These are phyloP conservation scores for Choiromyces venosus DNA, from an alignment of 495 filamentous ascomycete species.

Conservation along the genomic window DNA sequence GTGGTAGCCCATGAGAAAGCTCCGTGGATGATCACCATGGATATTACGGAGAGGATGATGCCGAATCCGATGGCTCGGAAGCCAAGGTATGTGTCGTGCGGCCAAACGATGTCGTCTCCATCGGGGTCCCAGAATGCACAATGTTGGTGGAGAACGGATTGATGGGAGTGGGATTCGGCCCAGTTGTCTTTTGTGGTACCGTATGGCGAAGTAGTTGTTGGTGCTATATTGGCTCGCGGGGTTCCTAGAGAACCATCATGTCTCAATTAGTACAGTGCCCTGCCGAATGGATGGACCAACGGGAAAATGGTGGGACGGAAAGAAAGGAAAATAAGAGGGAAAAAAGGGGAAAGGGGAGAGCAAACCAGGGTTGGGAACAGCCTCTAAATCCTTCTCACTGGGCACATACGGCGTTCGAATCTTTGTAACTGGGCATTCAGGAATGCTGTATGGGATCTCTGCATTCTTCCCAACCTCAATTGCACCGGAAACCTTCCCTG, in stretches of 20 bases:
- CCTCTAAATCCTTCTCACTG: conserved; percentile 8
- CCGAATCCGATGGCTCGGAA: conserved; percentile 53
- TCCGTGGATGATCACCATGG: conserved; percentile 47
- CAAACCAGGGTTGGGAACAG: conserved; percentile 17
- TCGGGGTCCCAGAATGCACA: conserved; percentile 53
- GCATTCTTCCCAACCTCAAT: not conserved
- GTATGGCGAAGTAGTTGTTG: conserved; percentile 38
- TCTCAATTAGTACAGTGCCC: not conserved
- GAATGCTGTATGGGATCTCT: conserved; percentile 6
- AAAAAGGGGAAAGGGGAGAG: not conserved
- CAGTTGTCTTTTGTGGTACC: conserved; percentile 40
- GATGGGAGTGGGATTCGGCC: conserved; percentile 28
- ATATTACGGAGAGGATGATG: conserved; percentile 42
- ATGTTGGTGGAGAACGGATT: conserved; percentile 49
- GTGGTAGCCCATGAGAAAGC: conserved; percentile 53
- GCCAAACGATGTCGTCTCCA: conserved; percentile 51
- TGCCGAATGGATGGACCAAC: no score
- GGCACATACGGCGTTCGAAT: conserved; percentile 16
- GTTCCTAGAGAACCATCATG: conserved; percentile 25
- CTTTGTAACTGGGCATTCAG: conserved; percentile 8
- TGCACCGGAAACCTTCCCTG: not conserved
- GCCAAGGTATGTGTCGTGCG: conserved; percentile 51
- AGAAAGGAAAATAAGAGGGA: not conserved
- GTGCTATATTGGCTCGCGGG: conserved; percentile 44
- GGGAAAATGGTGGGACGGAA: no score